A percentile compares a stretch with the other conserved stretches of the same genome.
These are phyloP conservation scores for Penicillium griseofulvum DNA, from an alignment of 2,329 filamentous ascomycete genomes.

Conservation along the genomic window DNA sequence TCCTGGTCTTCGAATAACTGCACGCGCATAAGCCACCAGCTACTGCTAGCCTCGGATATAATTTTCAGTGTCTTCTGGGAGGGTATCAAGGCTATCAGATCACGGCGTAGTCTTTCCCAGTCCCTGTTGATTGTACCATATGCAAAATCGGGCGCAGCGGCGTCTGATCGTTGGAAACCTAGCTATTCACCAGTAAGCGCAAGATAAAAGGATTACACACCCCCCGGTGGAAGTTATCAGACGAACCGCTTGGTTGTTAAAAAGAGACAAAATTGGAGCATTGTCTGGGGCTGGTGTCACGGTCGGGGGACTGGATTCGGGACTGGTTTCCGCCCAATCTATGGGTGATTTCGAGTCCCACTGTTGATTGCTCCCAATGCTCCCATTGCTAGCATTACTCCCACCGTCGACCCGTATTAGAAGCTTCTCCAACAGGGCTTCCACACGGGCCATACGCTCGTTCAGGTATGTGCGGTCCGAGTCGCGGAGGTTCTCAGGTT, in stretches of 20 bases:
- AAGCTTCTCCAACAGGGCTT: constrained; percentile 10
- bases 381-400: too few species aligned
- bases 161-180: constrained; percentile 4
- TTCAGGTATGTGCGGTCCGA: constrained; percentile 10
- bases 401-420: not conserved
- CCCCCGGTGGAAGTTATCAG: not conserved
- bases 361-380: not conserved
- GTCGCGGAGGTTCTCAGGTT: constrained; percentile 12
- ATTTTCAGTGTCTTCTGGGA: constrained; percentile 1
- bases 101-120: not conserved
- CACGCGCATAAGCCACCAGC: constrained; percentile 11
- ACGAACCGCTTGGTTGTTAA: constrained; percentile 8
- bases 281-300: constrained; percentile 8
- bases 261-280: constrained; percentile 10
- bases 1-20: constrained; percentile 7
- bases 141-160: not conserved
- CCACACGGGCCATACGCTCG: constrained; percentile 13
- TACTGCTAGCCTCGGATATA: constrained; percentile 2
- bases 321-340: not conserved
- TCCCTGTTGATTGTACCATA: not conserved
- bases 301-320: not conserved
- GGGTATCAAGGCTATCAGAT: constrained; percentile 6
- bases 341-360: not conserved
- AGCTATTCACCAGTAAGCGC: constrained; percentile 2
- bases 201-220: not conserved